Base-by-base conservation (phyloP, 1,139 yeast genomes). In the Saccharomyces pastorianus region DNA sequence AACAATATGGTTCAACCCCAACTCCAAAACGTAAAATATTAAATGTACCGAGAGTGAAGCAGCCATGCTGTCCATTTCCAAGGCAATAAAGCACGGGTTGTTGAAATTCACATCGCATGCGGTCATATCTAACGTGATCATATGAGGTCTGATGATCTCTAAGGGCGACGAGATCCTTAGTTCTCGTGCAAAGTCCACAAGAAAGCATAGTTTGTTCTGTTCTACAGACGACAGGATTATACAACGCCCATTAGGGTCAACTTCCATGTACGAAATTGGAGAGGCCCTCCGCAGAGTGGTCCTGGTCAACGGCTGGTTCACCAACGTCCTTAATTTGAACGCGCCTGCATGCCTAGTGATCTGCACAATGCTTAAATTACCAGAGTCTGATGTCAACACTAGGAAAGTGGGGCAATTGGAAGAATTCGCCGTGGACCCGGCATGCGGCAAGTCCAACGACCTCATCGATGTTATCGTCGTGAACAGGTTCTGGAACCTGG, bases 311-410 rank as follows among this genome's bases (percentile, higher is more conserved):
- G 96, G 85, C 62, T 86, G 93, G 57, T 82, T 82, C 49, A 77
- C 73, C 1, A 82, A 59, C 0, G 83, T 72, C 14, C 71, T 71
- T 61, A 89, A 83, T 52, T 66, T 67, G 27, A 73, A 68, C 9
- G 66, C 58, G 1, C 67, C 69, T 2, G 56, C 49, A 6, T 32
- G 32, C 11, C 49, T 53, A n/a, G 53, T 51, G 50, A 78, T 81
- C 58, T 80, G 81, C 14, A 85, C 69, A 0, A 91, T 68, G 0
- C 84, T 73, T 20, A 90, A 61, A 55, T 82, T 81, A 0, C 98
- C 98, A 1, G 96, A 81, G 65, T 91, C 98, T 0, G 95, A 82
- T 0, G 95, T 80, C 2, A 89, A 69, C n/a, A 86, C 79, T 27
- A 91, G 61, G 46, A 74, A 73, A 60, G 88, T 95, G 53, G 74